A percentile compares a stretch with the other conserved stretches of the same genome.
Conservation (phyloP, 495 filamentous ascomycete species). For the Penicillium longicatenatum region DNA sequence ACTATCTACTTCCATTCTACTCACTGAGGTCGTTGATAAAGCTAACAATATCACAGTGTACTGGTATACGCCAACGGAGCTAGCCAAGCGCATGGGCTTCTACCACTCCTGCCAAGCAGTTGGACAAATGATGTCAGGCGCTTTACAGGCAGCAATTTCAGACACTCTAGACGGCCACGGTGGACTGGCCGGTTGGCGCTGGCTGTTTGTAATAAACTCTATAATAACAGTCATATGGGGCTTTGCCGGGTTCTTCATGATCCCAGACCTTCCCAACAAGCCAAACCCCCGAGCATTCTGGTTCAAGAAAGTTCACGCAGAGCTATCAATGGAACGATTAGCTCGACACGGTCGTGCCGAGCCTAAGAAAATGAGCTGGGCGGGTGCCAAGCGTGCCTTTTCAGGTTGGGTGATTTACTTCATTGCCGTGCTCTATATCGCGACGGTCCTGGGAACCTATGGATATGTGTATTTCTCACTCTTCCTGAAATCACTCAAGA, state of each 20-base stretch:
- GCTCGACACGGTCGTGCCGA: slow-evolving; percentile 34
- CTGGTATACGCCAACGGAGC: slow-evolving; percentile 41
- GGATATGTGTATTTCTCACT: slow-evolving; percentile 36
- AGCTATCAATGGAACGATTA: slow-evolving; percentile 31
- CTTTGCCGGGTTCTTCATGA: slow-evolving; percentile 58
- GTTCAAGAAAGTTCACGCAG: slow-evolving; percentile 31
- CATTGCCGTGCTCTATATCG: slow-evolving; percentile 30
- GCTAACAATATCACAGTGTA: slow-evolving; percentile 26
- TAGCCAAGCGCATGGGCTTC: slow-evolving; percentile 51
- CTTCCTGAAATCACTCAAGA: slow-evolving; percentile 32
- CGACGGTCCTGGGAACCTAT: slow-evolving; percentile 34
- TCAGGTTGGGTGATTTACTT: slow-evolving; percentile 36
- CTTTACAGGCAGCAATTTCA: slow-evolving; percentile 36
- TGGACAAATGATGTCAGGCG: slow-evolving; percentile 38
- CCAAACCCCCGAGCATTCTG: slow-evolving; percentile 36
- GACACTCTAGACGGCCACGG: slow-evolving; percentile 53
- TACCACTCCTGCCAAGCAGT: slow-evolving; percentile 41
- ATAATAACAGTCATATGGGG: slow-evolving; percentile 58
- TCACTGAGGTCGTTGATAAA: too few species aligned
- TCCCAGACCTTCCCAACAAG: slow-evolving; percentile 49
- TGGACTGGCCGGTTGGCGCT: slow-evolving; percentile 67
- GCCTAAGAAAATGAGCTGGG: slow-evolving; percentile 34
- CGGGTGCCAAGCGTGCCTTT: slow-evolving; percentile 31
- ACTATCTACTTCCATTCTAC: neutral
- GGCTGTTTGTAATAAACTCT: slow-evolving; percentile 60